Evolutionary conservation across 495 filamentous ascomycete genomes (phyloP).

Genomic region (Xylaria grammica): DNA sequence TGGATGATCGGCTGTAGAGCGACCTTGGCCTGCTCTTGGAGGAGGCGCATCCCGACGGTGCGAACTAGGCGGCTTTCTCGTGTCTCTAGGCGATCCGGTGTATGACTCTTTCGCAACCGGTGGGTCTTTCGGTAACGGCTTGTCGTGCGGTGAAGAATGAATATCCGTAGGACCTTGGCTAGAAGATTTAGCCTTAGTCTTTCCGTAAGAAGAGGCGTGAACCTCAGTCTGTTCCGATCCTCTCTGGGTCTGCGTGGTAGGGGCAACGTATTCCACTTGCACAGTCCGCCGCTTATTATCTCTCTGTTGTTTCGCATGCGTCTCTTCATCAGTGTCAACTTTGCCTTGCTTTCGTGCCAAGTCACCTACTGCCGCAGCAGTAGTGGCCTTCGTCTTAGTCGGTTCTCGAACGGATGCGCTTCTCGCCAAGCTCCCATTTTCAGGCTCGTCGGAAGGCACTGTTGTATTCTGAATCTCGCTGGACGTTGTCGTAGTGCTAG

Average conservation of each 20-base stretch:
- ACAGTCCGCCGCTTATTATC: conserved; percentile 94
- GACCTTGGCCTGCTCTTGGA: conserved; percentile 57
- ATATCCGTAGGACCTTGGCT: conserved; percentile 55
- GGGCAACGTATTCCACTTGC: conserved; percentile 97
- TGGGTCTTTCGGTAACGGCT: conserved; percentile 59
- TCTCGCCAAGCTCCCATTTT: conserved; percentile 71
- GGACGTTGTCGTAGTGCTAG: conserved; percentile 87
- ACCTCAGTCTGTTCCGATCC: conserved; percentile 45
- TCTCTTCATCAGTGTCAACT: conserved; percentile 69
- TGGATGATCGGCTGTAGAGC: conserved; percentile 53
- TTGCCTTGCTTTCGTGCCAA: conserved; percentile 76
- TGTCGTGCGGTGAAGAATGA: conserved; percentile 50
- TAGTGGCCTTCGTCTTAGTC: conserved; percentile 66
- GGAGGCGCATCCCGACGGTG: conserved; percentile 54
- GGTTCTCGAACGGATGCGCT: conserved; percentile 93
- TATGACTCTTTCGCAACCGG: conserved; percentile 49
- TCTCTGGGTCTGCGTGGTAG: conserved; percentile 76
- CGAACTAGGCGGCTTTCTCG: conserved; percentile 51
- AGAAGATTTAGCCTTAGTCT: conserved; percentile 58
- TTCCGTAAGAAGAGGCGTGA: conserved; percentile 36
- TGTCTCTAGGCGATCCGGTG: conserved; percentile 45
- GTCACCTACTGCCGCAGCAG: conserved; percentile 65
- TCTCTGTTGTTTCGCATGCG: conserved; percentile 64
- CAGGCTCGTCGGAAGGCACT: conserved; percentile 68
- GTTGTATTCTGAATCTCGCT: conserved; percentile 85